phyloP scores from a whole-genome alignment of 441 rosid genomes.

The Erodium texanum region DNA sequence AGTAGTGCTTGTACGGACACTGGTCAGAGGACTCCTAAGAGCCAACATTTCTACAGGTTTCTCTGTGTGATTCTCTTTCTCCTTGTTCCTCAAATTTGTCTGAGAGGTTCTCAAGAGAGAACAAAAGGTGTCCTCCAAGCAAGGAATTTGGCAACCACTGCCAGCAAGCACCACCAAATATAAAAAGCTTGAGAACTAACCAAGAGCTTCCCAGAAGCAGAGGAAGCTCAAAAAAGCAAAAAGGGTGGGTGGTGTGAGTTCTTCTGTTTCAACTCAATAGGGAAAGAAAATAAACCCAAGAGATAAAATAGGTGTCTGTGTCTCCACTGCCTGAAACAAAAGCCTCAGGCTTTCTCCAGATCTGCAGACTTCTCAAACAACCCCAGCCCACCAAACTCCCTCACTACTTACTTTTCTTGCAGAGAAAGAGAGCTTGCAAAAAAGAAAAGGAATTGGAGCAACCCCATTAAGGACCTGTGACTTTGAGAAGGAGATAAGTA shows the following conservation, averaged over 20 bases:
- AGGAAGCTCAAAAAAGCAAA: neutral
- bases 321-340: constrained; percentile 5
- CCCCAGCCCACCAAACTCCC: constrained; percentile 4
- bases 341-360: constrained; percentile 6
- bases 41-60: constrained; percentile 53
- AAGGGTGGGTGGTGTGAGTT: neutral
- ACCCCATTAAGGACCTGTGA: constrained; percentile 5
- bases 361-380: neutral
- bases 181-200: constrained; percentile 1
- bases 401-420: constrained; percentile 3
- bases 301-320: constrained; percentile 6
- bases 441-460: constrained; percentile 2
- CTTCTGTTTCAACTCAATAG: neutral
- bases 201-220: constrained; percentile 9
- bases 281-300: constrained; percentile 1
- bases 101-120: neutral
- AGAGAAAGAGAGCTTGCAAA: neutral
- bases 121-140: constrained; percentile 3
- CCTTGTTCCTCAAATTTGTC: constrained; percentile 1
- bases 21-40: constrained; percentile 45
- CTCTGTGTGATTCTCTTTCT: constrained; percentile 4
- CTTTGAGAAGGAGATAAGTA: neutral
- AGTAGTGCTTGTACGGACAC: constrained; percentile 50
- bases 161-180: constrained; percentile 8
- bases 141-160: constrained; percentile 7